Base-by-base conservation (phyloP, 2,329 filamentous ascomycete species). In the Nothophoma quercina region DNA sequence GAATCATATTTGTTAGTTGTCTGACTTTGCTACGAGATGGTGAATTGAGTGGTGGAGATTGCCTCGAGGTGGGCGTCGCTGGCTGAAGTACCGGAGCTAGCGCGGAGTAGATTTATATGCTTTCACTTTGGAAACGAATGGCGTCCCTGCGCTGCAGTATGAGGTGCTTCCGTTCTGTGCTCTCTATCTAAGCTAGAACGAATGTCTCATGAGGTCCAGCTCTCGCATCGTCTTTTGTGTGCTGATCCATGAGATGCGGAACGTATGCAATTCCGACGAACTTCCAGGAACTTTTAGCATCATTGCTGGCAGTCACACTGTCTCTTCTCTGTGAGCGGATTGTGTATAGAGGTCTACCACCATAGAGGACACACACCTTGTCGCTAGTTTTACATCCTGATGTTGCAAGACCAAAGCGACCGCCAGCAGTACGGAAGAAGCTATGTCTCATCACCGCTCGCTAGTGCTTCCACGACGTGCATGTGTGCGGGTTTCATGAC, bases 201-300 rank as follows among this genome's bases (percentile, higher is more conserved):
- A 36, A 50, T 3, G 25, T 43, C 19, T 32, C 18, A 25, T 43
- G 38, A 16, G 46, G 38, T 35, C 29, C 38, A 7, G 18, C 16
- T 51, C 48, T 25, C n/a, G 48, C 42, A 5, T 45, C 42, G n/a
- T 56, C 48, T 7, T 23, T 41, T 8, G 44, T 35, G 23, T 48
- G 48, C 7, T 36, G 33, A 21, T 52, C 39, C 53, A 56, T 56
- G 0, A 56, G 10, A 9, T 48, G 43, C 1, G 43, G 36, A 12
- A 50, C 22, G 15, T 45, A 51, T 18, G 46, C 41, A 4, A 25
- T 23, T 3, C 41, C 46, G 7, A 40, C 19, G 12, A 46, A 51
- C 7, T 42, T 26, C 25, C 25, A 48, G n/a, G n/a, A n/a, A n/a
- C n/a, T n/a, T n/a, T n/a, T n/a, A n/a, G n/a, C n/a, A n/a, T n/a